Conservation (phyloP, 495 filamentous ascomycete genomes). For the Neurospora sp. region DNA sequence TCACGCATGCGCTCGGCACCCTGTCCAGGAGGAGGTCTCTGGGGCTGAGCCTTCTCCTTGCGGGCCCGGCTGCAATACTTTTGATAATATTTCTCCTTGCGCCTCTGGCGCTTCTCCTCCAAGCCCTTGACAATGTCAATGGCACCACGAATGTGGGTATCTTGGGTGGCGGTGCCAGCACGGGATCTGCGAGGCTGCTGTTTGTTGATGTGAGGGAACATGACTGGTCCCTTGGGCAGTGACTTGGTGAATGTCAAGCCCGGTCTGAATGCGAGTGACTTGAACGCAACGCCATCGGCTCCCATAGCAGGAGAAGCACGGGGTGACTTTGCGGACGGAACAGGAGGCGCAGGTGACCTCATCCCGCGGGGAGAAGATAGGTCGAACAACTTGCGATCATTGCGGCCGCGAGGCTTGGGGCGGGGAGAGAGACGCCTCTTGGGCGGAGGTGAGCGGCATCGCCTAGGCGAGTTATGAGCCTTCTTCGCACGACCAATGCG, state of each 20-base stretch:
- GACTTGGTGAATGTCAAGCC: constrained; percentile 66
- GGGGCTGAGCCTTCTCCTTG: constrained; percentile 37
- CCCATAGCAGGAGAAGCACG: constrained; percentile 29
- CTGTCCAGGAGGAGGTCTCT: constrained; percentile 60
- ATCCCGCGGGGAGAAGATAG: constrained; percentile 59
- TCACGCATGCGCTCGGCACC: constrained; percentile 92
- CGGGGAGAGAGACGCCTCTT: constrained; percentile 38
- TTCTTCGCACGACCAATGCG: constrained; percentile 29
- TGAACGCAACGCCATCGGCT: constrained; percentile 35
- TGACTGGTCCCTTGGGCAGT: constrained; percentile 59
- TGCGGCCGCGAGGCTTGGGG: constrained; percentile 35
- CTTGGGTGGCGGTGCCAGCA: constrained; percentile 13
- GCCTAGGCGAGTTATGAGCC: constrained; percentile 28
- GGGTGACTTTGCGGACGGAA: constrained; percentile 31
- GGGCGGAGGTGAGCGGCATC: constrained; percentile 37
- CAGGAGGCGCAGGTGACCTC: constrained; percentile 50
- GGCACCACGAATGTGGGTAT: constrained; percentile 62
- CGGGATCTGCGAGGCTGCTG: constrained; percentile 21
- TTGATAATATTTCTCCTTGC: constrained; percentile 74
- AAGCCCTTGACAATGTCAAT: constrained; percentile 96
- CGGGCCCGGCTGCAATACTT: constrained; percentile 57
- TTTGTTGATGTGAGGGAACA: constrained; percentile 44
- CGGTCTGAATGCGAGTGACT: constrained; percentile 52
- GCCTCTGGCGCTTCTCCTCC: constrained; percentile 83
- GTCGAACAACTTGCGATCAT: constrained; percentile 52